A percentile compares a stretch with the other conserved stretches of the same genome.
Conservation (phyloP, 495 filamentous ascomycete species). For the Bryoglossum gracile region DNA sequence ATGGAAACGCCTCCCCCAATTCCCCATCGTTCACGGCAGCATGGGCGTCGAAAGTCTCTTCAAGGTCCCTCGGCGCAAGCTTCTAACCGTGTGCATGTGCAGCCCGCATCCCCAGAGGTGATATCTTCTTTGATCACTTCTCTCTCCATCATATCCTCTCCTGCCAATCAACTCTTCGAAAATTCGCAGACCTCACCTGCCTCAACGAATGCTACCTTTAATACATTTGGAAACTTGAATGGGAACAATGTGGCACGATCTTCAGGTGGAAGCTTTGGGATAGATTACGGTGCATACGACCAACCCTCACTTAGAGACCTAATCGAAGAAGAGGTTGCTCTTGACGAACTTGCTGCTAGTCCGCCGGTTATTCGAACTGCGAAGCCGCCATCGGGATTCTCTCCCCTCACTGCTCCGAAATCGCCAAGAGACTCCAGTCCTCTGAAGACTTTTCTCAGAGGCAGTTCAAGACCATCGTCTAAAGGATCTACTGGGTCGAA, state of each 20-base stretch:
- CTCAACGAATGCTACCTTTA: slow-evolving; percentile 17
- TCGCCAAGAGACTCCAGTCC: slow-evolving; percentile 38
- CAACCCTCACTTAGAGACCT: slow-evolving; percentile 43
- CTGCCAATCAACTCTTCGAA: slow-evolving; percentile 68
- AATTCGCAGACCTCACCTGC: slow-evolving; percentile 30
- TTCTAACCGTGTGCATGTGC: slow-evolving; percentile 38
- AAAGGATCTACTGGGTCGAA: slow-evolving; percentile 40
- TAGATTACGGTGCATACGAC: slow-evolving; percentile 60
- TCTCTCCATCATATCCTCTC: slow-evolving; percentile 75
- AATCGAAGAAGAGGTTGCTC: slow-evolving; percentile 56
- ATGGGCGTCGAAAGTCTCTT: slow-evolving; percentile 33
- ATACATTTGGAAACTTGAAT: slow-evolving; percentile 11
- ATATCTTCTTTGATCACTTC: slow-evolving; percentile 92
- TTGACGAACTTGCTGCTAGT: slow-evolving; percentile 59
- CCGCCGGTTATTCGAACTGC: slow-evolving; percentile 81
- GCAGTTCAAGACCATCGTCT: slow-evolving; percentile 44
- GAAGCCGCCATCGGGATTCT: slow-evolving; percentile 68
- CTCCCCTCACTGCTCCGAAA: slow-evolving; percentile 56
- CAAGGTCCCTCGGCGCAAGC: slow-evolving; percentile 28
- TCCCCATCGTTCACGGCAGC: slow-evolving; percentile 28
- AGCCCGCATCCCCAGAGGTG: slow-evolving; percentile 79
- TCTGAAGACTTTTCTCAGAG: slow-evolving; percentile 32
- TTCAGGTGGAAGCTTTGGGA: slow-evolving; percentile 53
- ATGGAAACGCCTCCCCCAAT: slow-evolving; percentile 28
- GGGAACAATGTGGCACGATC: slow-evolving; percentile 22